A percentile compares a stretch with the other conserved stretches of the same genome.
Conservation (phyloP, 1,284 basidiomycete species). For the Chiua sp. region DNA sequence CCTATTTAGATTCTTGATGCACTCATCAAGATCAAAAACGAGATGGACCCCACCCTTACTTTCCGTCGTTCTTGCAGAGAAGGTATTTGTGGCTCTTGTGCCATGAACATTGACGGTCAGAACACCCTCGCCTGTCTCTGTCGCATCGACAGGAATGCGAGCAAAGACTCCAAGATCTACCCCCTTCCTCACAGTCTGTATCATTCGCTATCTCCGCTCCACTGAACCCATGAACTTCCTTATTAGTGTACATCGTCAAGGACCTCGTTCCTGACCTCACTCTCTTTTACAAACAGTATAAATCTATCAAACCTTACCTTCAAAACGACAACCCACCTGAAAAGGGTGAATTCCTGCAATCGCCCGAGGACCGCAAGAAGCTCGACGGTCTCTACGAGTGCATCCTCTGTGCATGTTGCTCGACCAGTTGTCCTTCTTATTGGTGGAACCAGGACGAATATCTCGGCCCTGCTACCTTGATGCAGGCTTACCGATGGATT, state of each 20-base stretch:
- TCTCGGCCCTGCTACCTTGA: conserved; percentile 94
- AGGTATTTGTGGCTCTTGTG: conserved; percentile 98
- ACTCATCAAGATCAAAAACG: conserved; percentile 99
- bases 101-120: conserved; percentile 99
- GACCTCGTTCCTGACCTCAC: conserved; percentile 94
- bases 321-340: conserved; percentile 92
- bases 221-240: background rate
- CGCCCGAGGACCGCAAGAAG: conserved; percentile 91
- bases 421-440: conserved; percentile 94
- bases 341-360: conserved; percentile 89
- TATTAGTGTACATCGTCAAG: conserved; percentile 97
- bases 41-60: conserved; percentile 94
- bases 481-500: conserved; percentile 98
- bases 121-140: conserved; percentile 99
- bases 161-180: conserved; percentile 91
- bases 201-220: background rate
- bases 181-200: conserved; percentile 96
- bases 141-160: conserved; percentile 83
- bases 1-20: conserved; percentile 79
- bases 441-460: conserved; percentile 99
- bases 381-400: conserved; percentile 98
- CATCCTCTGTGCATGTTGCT: conserved; percentile 95
- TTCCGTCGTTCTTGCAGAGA: conserved; percentile 98
- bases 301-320: conserved; percentile 96
- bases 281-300: conserved; percentile 99